A percentile compares a stretch with the other conserved stretches of the same genome.
phyloP scores from a whole-genome alignment of 2,329 filamentous ascomycete species.

The Huntiella moniliformis region DNA sequence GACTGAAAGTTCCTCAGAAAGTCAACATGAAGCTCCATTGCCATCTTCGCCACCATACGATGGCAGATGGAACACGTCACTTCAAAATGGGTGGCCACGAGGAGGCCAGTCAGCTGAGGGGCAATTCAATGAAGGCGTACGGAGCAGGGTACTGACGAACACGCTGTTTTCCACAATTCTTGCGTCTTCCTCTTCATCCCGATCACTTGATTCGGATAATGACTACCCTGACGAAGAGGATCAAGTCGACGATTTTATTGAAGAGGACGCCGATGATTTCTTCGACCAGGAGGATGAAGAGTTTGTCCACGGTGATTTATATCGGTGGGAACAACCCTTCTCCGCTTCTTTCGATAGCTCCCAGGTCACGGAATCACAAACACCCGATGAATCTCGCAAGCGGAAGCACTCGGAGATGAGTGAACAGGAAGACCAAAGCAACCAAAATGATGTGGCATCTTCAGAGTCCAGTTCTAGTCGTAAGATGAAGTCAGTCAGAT shows the following conservation, averaged over 20 bases:
- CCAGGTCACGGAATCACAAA: conserved; percentile 2
- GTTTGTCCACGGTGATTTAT: neutral
- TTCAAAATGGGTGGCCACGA: too few relatives aligned
- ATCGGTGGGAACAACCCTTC: neutral
- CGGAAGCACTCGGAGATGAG: conserved; percentile 6
- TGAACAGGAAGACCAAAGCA: neutral
- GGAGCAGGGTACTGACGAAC: neutral
- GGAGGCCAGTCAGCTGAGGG: too few relatives aligned
- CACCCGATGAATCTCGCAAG: conserved; percentile 5
- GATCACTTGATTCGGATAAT: neutral
- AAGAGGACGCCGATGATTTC: neutral
- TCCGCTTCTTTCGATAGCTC: neutral
- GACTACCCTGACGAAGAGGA: neutral
- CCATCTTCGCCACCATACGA: too few relatives aligned
- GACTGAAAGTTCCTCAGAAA: too few relatives aligned
- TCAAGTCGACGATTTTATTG: neutral
- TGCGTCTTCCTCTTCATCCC: neutral
- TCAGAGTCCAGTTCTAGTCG: neutral
- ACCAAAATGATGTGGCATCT: neutral
- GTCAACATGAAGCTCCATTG: too few relatives aligned
- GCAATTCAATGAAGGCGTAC: neutral
- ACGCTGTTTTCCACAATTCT: neutral
- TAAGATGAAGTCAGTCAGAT: neutral
- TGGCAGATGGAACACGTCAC: too few relatives aligned
- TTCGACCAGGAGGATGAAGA: neutral